These are phyloP conservation scores for Rhynchosporium graminicola DNA, from an alignment of 2,329 filamentous ascomycete genomes.

Conservation along the genomic window DNA sequence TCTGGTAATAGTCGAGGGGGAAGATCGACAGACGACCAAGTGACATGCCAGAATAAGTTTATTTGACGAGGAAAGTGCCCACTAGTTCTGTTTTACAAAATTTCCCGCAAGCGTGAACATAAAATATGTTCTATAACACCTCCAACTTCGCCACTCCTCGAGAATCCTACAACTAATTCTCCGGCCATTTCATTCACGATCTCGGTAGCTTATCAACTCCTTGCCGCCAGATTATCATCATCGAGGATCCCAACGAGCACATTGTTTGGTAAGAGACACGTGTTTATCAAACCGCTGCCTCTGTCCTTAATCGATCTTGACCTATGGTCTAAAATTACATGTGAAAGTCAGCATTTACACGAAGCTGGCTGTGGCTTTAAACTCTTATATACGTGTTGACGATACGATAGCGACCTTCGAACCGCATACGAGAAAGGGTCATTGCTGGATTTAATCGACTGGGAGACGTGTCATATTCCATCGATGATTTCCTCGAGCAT, in stretches of 20 bases:
- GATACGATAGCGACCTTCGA: slow-evolving; percentile 41
- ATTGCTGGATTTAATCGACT: slow-evolving; percentile 32
- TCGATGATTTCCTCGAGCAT: slow-evolving; percentile 23
- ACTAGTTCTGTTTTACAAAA: too few relatives aligned
- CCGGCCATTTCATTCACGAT: too few relatives aligned
- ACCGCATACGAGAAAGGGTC: slow-evolving; percentile 40
- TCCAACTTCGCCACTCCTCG: too few relatives aligned
- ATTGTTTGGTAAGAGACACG: slow-evolving; percentile 39
- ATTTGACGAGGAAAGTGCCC: too few relatives aligned
- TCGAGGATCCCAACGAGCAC: neutral
- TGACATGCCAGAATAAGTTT: too few relatives aligned
- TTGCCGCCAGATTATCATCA: neutral
- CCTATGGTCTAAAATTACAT: slow-evolving; percentile 30
- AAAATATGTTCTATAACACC: too few relatives aligned
- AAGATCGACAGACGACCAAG: too few relatives aligned
- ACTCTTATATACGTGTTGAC: slow-evolving; percentile 41
- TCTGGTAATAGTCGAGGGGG: too few relatives aligned
- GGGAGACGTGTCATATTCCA: slow-evolving; percentile 33
- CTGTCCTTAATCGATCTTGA: slow-evolving; percentile 35
- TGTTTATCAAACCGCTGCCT: slow-evolving; percentile 41
- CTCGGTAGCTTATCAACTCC: too few relatives aligned
- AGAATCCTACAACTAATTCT: too few relatives aligned
- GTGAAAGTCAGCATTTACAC: slow-evolving; percentile 20
- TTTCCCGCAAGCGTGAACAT: too few relatives aligned
- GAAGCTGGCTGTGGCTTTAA: slow-evolving; percentile 40